Base-by-base conservation (phyloP, 2,329 filamentous ascomycete species). In the Aspergillus chevalieri region DNA sequence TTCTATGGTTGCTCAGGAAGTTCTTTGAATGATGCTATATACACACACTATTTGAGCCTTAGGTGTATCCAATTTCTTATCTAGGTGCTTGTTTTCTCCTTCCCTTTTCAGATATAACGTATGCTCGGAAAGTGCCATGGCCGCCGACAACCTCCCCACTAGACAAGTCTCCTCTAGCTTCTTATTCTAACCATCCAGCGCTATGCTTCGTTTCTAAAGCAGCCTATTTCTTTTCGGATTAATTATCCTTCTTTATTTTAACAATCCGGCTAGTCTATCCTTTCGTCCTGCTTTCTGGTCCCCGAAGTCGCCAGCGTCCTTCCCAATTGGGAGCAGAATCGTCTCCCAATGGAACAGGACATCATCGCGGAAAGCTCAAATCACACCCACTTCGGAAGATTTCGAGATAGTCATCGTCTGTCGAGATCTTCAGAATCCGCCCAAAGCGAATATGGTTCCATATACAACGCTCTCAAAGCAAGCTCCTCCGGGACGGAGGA, bases 401-500 rank as follows among this genome's bases (percentile, higher is more conserved):
- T n/a, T 2, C 43, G n/a, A 44, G 24, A 28, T 21, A 21, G n/a
- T 15, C 6, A 44, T 28, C 24, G 26, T 12, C 21, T 26, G 14
- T 44, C 44, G 28, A 50, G 49, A 15, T 61, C 57, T 9, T 57
- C 56, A 0, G 65, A 66, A 41, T 64, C 64, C 12, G 48, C 59
- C 30, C 60, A 61, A 15, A 71, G 67, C 47, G 65, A 69, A 21
- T 65, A 69, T 43, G 61, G 57, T 45, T 68, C 62, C 9, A 68
- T 74, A 10, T 71, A 64, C 52, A 64, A 72, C 54, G 70, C 70
- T 6, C 51, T 61, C 36, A 52, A 63, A 43, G 63, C 64, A 26
- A 61, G 59, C 24, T 65, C 26, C 26, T 30, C 67, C 5, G 56
- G 57, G 17, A 57, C 54, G 33, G 58, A 64, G 24, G 58, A 56